A percentile compares a stretch with the other conserved stretches of the same genome.
Conservation (phyloP, 106 monocot species). For the Dendrobium officinale region DNA sequence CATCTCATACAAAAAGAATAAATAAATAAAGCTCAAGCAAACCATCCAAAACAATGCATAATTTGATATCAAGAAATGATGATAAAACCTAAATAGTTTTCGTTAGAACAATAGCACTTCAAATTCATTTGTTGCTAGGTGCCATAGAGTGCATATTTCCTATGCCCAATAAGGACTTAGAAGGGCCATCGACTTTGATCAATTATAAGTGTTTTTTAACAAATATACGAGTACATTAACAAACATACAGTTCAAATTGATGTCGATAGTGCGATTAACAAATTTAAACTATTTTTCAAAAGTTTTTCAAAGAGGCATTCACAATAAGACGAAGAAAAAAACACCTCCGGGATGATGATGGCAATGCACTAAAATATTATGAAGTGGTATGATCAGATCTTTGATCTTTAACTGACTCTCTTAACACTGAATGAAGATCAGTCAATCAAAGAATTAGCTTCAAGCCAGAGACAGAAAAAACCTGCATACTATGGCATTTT, state of each 20-base stretch:
- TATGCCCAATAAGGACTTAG: too few species aligned
- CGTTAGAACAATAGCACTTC: too few species aligned
- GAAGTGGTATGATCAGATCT: background rate
- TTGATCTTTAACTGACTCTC: background rate
- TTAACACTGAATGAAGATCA: too few species aligned
- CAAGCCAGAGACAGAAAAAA: background rate
- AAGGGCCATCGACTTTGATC: too few species aligned
- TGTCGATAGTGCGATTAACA: background rate
- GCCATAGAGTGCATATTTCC: too few species aligned
- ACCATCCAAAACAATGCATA: too few species aligned
- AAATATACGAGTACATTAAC: background rate
- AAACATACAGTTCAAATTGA: background rate
- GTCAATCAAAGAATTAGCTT: background rate
- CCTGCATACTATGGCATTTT: constrained; percentile 97
- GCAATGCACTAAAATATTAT: background rate
- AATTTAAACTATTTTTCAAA: background rate
- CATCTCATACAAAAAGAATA: too few species aligned
- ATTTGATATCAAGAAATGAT: too few species aligned
- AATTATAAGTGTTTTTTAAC: too few species aligned
- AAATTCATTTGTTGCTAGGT: too few species aligned
- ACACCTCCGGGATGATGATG: background rate
- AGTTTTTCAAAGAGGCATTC: background rate
- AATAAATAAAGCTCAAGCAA: too few species aligned
- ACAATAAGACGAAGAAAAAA: background rate
- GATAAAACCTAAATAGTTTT: too few species aligned